Conservation (phyloP, 1,139 yeast species). For the Candida sp. region DNA sequence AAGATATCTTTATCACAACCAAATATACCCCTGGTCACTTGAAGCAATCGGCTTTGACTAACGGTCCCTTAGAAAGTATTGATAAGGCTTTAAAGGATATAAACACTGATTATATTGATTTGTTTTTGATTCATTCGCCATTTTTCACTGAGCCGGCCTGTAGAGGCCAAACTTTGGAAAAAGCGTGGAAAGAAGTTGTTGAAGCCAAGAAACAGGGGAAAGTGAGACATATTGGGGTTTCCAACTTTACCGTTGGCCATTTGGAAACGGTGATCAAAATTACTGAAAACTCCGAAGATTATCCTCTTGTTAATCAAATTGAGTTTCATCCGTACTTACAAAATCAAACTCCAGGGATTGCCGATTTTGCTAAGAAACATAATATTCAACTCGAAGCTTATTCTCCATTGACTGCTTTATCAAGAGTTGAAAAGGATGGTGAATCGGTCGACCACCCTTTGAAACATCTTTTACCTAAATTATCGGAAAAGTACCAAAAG, state of each 20-base stretch:
- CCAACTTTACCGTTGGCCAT: conserved; percentile 28
- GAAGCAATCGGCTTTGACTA: conserved; percentile 12
- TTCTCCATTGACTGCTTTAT: conserved; percentile 36
- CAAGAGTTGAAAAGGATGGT: conserved; percentile 17
- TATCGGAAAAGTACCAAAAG: conserved; percentile 53
- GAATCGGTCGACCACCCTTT: conserved; percentile 21
- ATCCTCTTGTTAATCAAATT: conserved; percentile 34
- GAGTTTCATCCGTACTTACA: conserved; percentile 41
- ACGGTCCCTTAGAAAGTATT: conserved; percentile 48
- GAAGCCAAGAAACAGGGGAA: conserved; percentile 34
- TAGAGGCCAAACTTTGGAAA: conserved; percentile 21
- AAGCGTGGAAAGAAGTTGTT: conserved; percentile 35
- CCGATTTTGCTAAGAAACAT: conserved; percentile 22
- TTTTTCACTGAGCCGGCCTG: conserved; percentile 16
- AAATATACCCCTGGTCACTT: conserved; percentile 38
- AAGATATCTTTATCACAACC: conserved; percentile 53
- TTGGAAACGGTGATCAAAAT: conserved; percentile 20
- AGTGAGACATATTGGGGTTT: conserved; percentile 37
- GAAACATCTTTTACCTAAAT: conserved; percentile 32
- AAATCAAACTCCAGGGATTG: conserved; percentile 28
- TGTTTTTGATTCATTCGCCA: conserved; percentile 70
- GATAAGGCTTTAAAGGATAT: conserved; percentile 34
- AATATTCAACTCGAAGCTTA: conserved; percentile 34
- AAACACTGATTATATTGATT: conserved; percentile 62
- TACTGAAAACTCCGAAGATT: conserved; percentile 24